These are phyloP conservation scores for Laguncularia racemosa DNA, from an alignment of 345 rosid species.

Conservation along the genomic window DNA sequence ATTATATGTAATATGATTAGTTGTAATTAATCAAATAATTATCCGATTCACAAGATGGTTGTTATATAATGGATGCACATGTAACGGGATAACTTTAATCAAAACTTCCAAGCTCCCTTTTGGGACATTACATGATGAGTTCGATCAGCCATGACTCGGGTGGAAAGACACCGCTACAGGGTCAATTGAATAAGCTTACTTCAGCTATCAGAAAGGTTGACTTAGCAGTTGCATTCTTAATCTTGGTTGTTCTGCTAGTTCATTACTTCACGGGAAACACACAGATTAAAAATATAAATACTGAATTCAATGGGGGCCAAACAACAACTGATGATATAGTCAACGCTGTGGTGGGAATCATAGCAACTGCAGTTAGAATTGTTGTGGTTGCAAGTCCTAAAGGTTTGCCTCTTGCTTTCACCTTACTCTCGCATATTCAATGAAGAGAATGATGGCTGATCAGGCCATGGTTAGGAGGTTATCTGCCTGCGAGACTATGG, in stretches of 20 bases:
- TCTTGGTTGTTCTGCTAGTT: conserved; percentile 42
- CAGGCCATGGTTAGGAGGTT: too few relatives aligned
- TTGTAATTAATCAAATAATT: conserved; percentile 63
- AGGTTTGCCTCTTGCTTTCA: conserved; percentile 77
- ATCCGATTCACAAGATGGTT: too few relatives aligned
- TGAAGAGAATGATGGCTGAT: too few relatives aligned
- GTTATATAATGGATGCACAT: too few relatives aligned
- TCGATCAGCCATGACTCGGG: conserved; percentile 27
- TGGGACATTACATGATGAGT: conserved; percentile 78
- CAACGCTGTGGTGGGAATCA: conserved; percentile 47
- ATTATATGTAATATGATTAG: conserved; percentile 57
- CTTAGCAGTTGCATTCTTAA: conserved; percentile 52
- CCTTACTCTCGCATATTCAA: too few relatives aligned
- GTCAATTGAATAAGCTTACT: conserved; percentile 56
- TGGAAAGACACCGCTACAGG: conserved; percentile 63
- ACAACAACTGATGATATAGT: conserved; percentile 41
- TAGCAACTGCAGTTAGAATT: conserved; percentile 67
- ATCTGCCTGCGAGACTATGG: too few relatives aligned
- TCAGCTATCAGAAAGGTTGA: conserved; percentile 57
- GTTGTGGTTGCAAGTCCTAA: conserved; percentile 83
- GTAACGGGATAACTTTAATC: too few relatives aligned
- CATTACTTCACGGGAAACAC: conserved; percentile 75
- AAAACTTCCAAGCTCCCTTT: too few relatives aligned
- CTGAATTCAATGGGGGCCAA: conserved; percentile 31
- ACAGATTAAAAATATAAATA: conserved; percentile 34